phyloP scores from a whole-genome alignment of 2,329 filamentous ascomycete genomes.

The Botrytis medusae region DNA sequence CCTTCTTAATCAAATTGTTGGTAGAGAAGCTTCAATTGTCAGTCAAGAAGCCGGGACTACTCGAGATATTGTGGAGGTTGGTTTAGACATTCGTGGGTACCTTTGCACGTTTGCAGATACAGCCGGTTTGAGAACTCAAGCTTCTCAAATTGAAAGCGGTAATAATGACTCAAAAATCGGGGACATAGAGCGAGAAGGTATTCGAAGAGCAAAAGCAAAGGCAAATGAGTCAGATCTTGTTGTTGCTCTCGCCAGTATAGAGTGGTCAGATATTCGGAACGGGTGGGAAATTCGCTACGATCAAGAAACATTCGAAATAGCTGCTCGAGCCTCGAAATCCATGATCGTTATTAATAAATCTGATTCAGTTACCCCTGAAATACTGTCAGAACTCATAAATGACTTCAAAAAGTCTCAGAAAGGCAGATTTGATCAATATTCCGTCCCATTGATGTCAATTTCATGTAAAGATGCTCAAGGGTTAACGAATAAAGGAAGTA shows the following conservation, averaged over 20 bases:
- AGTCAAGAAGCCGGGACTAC: constrained; percentile 92
- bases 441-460: constrained; percentile 56
- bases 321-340: constrained; percentile 48
- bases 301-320: constrained; percentile 55
- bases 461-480: constrained; percentile 66
- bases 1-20: constrained; percentile 84
- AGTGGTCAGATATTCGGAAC: constrained; percentile 44
- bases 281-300: constrained; percentile 53
- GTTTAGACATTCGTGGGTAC: constrained; percentile 84
- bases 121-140: constrained; percentile 70
- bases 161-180: constrained; percentile 53
- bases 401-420: constrained; percentile 41
- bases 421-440: constrained; percentile 40
- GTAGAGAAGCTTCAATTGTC: constrained; percentile 92
- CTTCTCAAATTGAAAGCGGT: constrained; percentile 18
- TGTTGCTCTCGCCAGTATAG: constrained; percentile 75
- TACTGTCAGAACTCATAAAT: constrained; percentile 44
- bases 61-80: constrained; percentile 88
- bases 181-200: constrained; percentile 82
- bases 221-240: constrained; percentile 84
- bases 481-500: constrained; percentile 53
- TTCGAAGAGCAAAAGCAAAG: constrained; percentile 77
- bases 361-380: constrained; percentile 47
- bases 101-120: constrained; percentile 95
- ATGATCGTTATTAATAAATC: constrained; percentile 64